Evolutionary conservation across 1,284 basidiomycete species (phyloP), one percentile per base, ranked within the genome.

Genomic region (Cryptococcus sp.): DNA sequence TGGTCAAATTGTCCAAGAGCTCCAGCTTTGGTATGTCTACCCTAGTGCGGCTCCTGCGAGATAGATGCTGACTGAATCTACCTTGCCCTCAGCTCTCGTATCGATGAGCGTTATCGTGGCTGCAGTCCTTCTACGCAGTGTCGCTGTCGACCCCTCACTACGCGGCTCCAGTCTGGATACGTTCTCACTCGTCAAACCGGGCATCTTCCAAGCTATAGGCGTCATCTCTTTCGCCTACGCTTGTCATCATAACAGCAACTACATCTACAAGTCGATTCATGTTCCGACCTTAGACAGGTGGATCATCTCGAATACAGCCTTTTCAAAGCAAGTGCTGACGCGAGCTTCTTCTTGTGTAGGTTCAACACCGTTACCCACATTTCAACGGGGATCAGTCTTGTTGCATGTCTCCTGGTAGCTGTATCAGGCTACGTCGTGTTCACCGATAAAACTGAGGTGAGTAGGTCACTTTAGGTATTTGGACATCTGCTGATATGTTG

Each of bases 81-180:
- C 41, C 8, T 13, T 39, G n/a, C 6, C 13, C 20, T 23, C 25
- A 79, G 92, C 91, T 13, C 84, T 92, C 22, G 73, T 93, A 42
- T 91, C 93, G 65, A 99, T 99, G 95, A 78, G 91, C 58, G 88
- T 97, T 75, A 99, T 99, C 70, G 92, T 99, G 51, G 74, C 82
- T 40, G 87, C 92, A 5, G 93, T 99, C 42, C 82, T 95, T 38
- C 80, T 96, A 48, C 87, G 94, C 70, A 91, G 91, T 1, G 89
- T 89, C 0, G 85, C 89, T 40, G 90, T 91, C n/a, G 83, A 88
- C 13, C 80, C 85, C 1, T 86, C 87, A 47, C 81, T 95, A 47
- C 90, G 88, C 73, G 95, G 95, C 2, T 70, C 71, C 0, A 62
- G 68, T 5, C 81, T 31, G 80, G 86, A 74, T 82, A 88, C 71